A percentile compares a stretch with the other conserved stretches of the same genome.
phyloP scores from a whole-genome alignment of 805 yeast species.

The Candida boidinii region DNA sequence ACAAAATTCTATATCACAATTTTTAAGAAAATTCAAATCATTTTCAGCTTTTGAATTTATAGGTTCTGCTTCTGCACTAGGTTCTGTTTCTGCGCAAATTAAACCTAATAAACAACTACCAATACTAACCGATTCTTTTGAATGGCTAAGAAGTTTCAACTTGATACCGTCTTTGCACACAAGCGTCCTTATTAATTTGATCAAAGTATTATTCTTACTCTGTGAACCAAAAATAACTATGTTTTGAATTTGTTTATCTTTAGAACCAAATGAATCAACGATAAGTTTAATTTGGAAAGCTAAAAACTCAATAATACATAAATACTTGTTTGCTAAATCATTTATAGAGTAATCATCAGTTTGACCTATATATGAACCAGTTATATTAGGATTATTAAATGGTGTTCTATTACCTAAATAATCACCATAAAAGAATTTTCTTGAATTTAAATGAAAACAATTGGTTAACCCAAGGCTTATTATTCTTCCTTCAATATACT shows the following conservation, averaged over 20 bases:
- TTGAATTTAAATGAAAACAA: slow-evolving; percentile 9
- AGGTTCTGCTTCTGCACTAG: too few species aligned
- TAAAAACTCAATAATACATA: slow-evolving; percentile 40
- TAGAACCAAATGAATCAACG: slow-evolving; percentile 19
- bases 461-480: slow-evolving; percentile 7
- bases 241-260: slow-evolving; percentile 17
- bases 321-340: slow-evolving; percentile 33
- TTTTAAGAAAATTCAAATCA: too few species aligned
- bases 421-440: slow-evolving; percentile 45
- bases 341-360: slow-evolving; percentile 24
- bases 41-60: too few species aligned
- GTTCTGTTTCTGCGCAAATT: too few species aligned
- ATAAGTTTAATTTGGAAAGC: slow-evolving; percentile 41
- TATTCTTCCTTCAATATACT: slow-evolving; percentile 14
- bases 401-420: slow-evolving; percentile 54
- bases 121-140: too few species aligned
- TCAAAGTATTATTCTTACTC: slow-evolving; percentile 27
- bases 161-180: too few species aligned
- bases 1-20: too few species aligned
- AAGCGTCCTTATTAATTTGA: neutral
- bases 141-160: too few species aligned
- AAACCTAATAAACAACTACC: too few species aligned
- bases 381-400: slow-evolving; percentile 37
- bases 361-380: slow-evolving; percentile 43
- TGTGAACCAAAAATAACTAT: slow-evolving; percentile 47